phyloP scores from a whole-genome alignment of 352 stramenopile genomes.

The Thraustotheca clavata region DNA sequence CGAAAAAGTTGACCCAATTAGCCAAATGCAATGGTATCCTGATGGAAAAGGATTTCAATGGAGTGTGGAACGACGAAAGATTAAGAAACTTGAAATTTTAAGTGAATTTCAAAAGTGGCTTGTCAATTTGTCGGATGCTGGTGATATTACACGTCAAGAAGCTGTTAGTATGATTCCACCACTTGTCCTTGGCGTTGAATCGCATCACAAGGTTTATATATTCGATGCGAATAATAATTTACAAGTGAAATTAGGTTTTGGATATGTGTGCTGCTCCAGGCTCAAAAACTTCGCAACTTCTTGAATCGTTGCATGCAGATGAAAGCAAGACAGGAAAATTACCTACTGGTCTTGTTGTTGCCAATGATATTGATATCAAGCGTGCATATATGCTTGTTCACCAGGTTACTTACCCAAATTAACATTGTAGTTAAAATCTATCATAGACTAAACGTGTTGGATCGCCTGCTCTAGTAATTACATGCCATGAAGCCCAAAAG shows the following conservation, averaged over 20 bases:
- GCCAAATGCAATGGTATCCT: conserved; percentile 85
- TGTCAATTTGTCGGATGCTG: conserved; percentile 88
- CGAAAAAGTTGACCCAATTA: conserved; percentile 75
- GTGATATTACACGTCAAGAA: conserved; percentile 97
- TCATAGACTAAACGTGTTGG: conserved; percentile 89
- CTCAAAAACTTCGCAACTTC: conserved; percentile 98
- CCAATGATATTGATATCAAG: conserved; percentile 96
- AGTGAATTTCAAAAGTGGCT: conserved; percentile 95
- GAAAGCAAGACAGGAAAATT: conserved; percentile 69
- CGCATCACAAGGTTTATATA: conserved; percentile 71
- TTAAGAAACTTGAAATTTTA: conserved; percentile 88
- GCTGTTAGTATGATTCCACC: conserved; percentile 98
- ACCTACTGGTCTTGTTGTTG: conserved; percentile 88
- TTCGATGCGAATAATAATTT: background rate
- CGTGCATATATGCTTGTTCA: conserved; percentile 98
- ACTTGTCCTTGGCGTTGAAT: conserved; percentile 92
- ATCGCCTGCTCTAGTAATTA: conserved; percentile 92
- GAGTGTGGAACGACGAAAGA: conserved; percentile 77
- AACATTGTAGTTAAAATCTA: background rate
- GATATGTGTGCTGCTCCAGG: conserved; percentile 98
- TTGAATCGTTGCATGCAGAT: conserved; percentile 89
- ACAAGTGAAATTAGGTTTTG: conserved; percentile 68
- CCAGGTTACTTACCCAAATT: conserved; percentile 41
- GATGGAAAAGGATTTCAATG: conserved; percentile 85
- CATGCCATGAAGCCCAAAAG: conserved; percentile 92